Evolutionary conservation across 306 rosid species (phyloP).

Genomic region (Arachis stenosperma): DNA sequence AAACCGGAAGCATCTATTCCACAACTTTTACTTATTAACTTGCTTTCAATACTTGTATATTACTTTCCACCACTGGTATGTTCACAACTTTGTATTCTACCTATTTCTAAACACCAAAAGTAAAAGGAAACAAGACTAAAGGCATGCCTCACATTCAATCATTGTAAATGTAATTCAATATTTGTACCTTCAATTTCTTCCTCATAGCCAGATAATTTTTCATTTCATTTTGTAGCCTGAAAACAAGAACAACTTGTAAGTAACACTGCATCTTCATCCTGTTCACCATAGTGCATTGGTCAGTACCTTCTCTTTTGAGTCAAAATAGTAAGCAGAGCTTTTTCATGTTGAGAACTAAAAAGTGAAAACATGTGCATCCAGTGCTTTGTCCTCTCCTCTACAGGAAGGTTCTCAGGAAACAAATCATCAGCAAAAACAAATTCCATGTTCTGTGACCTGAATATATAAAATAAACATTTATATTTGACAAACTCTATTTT

Average conservation of each 20-base stretch:
- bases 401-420: slow-evolving; percentile 64
- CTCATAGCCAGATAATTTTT: slow-evolving; percentile 62
- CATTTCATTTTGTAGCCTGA: slow-evolving; percentile 87
- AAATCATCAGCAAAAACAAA: slow-evolving; percentile 73
- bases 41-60: not conserved
- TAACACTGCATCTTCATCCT: slow-evolving; percentile 15
- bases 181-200: slow-evolving; percentile 71
- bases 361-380: slow-evolving; percentile 87
- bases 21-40: slow-evolving; percentile 5
- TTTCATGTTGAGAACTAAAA: slow-evolving; percentile 65
- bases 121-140: not conserved
- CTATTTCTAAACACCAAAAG: not conserved
- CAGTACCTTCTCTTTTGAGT: slow-evolving; percentile 81
- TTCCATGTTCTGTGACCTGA: slow-evolving; percentile 84
- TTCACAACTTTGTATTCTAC: slow-evolving; percentile 20
- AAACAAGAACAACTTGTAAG: slow-evolving; percentile 43
- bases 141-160: slow-evolving; percentile 14
- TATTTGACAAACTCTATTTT: slow-evolving; percentile 32
- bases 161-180: slow-evolving; percentile 34
- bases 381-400: slow-evolving; percentile 78
- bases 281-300: slow-evolving; percentile 26
- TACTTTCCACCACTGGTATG: slow-evolving; percentile 1
- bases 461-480: slow-evolving; percentile 30
- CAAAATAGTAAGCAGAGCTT: slow-evolving; percentile 69
- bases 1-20: slow-evolving; percentile 11